Conservation (phyloP, 2,329 filamentous ascomycete species). For the Cercospora sp. region DNA sequence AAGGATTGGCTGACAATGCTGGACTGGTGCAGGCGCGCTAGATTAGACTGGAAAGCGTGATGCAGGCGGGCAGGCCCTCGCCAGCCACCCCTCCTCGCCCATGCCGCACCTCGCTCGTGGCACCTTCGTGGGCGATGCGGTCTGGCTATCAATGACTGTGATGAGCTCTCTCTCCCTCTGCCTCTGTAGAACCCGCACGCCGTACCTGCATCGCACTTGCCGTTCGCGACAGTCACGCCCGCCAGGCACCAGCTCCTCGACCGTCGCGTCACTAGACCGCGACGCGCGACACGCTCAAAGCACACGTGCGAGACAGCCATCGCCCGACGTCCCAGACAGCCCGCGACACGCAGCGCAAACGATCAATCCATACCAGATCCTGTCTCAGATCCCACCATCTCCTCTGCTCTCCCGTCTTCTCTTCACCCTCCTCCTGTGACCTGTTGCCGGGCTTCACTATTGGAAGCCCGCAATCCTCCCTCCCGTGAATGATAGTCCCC, state of each 20-base stretch:
- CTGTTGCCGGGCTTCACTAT: constrained; percentile 10
- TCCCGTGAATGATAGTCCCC: constrained; percentile 24
- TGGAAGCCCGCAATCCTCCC: constrained; percentile 14
- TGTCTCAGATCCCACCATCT: constrained; percentile 15
- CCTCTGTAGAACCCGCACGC: not conserved
- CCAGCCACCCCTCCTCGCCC: constrained; percentile 15
- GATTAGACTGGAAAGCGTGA: not conserved
- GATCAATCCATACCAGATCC: constrained; percentile 16
- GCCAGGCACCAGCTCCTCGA: constrained; percentile 8
- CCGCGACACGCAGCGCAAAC: constrained; percentile 14
- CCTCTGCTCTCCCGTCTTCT: constrained; percentile 6
- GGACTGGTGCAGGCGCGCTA: not conserved
- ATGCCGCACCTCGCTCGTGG: constrained; percentile 10
- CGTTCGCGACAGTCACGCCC: not conserved
- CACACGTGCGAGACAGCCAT: constrained; percentile 16
- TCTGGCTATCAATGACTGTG: constrained; percentile 1
- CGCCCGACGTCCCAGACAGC: constrained; percentile 1
- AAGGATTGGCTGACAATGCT: constrained; percentile 8
- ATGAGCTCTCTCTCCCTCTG: not conserved
- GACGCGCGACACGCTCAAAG: constrained; percentile 13
- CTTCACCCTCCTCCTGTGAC: constrained; percentile 2
- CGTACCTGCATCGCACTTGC: constrained; percentile 9
- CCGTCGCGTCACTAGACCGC: constrained; percentile 12
- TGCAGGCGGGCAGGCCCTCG: constrained; percentile 1
- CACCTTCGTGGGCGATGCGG: not conserved